A percentile compares a stretch with the other conserved stretches of the same genome.
Conservation (phyloP, 805 yeast genomes). For the Candida sakaeoensis region DNA sequence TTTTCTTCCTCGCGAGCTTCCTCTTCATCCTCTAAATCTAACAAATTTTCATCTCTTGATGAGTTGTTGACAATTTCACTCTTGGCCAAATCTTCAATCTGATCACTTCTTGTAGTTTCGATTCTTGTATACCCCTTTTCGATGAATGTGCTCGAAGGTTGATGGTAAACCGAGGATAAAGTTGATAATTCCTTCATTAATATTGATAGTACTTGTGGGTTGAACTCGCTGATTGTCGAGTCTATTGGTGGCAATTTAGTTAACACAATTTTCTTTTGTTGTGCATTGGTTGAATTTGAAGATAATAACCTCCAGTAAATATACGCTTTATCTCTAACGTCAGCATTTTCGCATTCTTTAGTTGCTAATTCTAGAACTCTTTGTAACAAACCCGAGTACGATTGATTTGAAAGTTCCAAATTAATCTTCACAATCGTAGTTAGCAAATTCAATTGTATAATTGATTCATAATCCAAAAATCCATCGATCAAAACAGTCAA, state of each 20-base stretch:
- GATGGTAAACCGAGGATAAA: constrained; percentile 84
- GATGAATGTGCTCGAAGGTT: constrained; percentile 67
- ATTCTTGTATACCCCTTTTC: constrained; percentile 35
- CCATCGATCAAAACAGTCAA: constrained; percentile 45
- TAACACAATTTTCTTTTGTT: constrained; percentile 52
- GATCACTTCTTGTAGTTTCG: constrained; percentile 1
- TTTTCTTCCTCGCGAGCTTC: constrained; percentile 10
- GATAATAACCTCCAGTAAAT: constrained; percentile 78
- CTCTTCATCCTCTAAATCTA: constrained; percentile 62
- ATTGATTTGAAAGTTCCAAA: constrained; percentile 15
- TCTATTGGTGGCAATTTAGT: constrained; percentile 67
- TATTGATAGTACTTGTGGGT: constrained; percentile 63
- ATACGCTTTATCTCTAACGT: constrained; percentile 76
- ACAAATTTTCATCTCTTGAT: constrained; percentile 66
- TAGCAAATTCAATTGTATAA: constrained; percentile 56
- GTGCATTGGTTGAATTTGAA: constrained; percentile 30
- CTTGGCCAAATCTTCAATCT: constrained; percentile 77
- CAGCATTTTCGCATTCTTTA: constrained; percentile 64
- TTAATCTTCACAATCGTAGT: constrained; percentile 61
- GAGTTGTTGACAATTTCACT: constrained; percentile 64
- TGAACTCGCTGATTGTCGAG: constrained; percentile 67
- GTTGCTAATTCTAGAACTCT: constrained; percentile 60
- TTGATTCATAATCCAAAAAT: constrained; percentile 57
- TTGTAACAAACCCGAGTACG: constrained; percentile 47
- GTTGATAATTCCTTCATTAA: constrained; percentile 76